Percentiles rank a stretch among this genome's conserved stretches.
phyloP scores from a whole-genome alignment of 2,329 filamentous ascomycete species.

The Penicillium palitans region DNA sequence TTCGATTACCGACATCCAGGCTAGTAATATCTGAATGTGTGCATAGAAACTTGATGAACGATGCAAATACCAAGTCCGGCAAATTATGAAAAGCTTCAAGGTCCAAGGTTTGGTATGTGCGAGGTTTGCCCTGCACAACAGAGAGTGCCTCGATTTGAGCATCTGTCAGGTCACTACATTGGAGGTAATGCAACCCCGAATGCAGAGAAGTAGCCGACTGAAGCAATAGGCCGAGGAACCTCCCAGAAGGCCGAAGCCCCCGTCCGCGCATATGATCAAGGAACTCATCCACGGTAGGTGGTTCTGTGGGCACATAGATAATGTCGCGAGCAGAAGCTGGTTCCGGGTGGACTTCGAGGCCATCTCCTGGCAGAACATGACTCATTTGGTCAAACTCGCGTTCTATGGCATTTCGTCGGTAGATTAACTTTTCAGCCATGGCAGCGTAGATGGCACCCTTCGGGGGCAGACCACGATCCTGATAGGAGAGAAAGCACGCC shows the following conservation, averaged over 20 bases:
- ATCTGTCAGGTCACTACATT: slow-evolving; percentile 36
- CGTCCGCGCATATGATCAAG: slow-evolving; percentile 52
- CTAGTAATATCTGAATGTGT: slow-evolving; percentile 27
- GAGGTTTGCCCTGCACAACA: slow-evolving; percentile 21
- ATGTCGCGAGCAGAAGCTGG: slow-evolving; percentile 58
- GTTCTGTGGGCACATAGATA: slow-evolving; percentile 56
- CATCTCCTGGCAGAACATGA: slow-evolving; percentile 55
- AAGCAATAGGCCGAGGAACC: slow-evolving; percentile 54
- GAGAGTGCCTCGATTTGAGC: slow-evolving; percentile 34
- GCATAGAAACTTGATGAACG: slow-evolving; percentile 48
- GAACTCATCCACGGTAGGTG: slow-evolving; percentile 55
- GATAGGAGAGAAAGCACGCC: slow-evolving; percentile 62
- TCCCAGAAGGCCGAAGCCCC: slow-evolving; percentile 44
- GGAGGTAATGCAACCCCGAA: slow-evolving; percentile 47
- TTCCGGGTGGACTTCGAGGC: slow-evolving; percentile 55
- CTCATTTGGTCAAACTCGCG: slow-evolving; percentile 24
- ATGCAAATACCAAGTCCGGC: slow-evolving; percentile 43
- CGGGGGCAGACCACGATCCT: slow-evolving; percentile 44
- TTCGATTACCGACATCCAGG: slow-evolving; percentile 11
- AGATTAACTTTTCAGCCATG: slow-evolving; percentile 59
- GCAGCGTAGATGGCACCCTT: slow-evolving; percentile 52
- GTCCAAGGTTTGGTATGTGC: slow-evolving; percentile 15
- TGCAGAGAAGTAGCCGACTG: slow-evolving; percentile 42
- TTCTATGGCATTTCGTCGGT: slow-evolving; percentile 32
- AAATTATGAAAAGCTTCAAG: slow-evolving; percentile 29